Evolutionary conservation across 1,139 yeast genomes (phyloP), one percentile per base, ranked within the genome.

Genomic region (Yamadazyma atlantica): DNA sequence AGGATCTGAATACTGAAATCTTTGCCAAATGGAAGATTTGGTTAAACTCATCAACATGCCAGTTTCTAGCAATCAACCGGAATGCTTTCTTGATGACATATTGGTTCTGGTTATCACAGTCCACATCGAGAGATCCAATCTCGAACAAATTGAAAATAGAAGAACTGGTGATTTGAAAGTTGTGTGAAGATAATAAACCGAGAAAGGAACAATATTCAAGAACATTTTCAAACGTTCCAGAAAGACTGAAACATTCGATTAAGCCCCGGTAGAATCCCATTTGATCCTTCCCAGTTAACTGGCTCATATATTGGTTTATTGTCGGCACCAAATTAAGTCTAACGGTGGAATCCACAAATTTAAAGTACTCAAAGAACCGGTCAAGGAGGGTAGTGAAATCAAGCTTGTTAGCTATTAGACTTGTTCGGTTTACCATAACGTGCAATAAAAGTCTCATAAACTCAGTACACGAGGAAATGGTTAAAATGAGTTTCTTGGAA

Each of bases 71-170:
- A 12, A 70, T 53, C 1, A 39, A 32, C 0, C 35, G 14, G 0
- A 76, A 39, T 0, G 69, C 49, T 4, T 38, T 36, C 3, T 47
- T 45, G 7, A 72, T 46, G 38, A 68, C 70, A 0, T 60, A 4
- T 8, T 36, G 29, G 23, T 31, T 32, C 19, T 14, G 25, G 18
- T 21, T 22, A 4, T 28, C 27, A 23, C 28, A 22, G 4, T 25
- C 26, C 1, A 17, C 55, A 10, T 48, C 38, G 24, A 74, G 60
- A 33, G 61, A 60, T 0, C 53, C 48, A 34, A 63, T 66, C 41
- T 74, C 78, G 5, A 74, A 52, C 29, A 76, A 50, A 41, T 68
- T 72, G 47, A 69, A 69, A 4, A 74, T 42, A 1, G 67, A 54
- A 3, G 70, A 55, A 19, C 62, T 42, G 19, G 61, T 43, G 6